Evolutionary conservation across 2,329 filamentous ascomycete species (phyloP), one percentile per base, ranked within the genome.

Genomic region (Penicillium brevicompactum): DNA sequence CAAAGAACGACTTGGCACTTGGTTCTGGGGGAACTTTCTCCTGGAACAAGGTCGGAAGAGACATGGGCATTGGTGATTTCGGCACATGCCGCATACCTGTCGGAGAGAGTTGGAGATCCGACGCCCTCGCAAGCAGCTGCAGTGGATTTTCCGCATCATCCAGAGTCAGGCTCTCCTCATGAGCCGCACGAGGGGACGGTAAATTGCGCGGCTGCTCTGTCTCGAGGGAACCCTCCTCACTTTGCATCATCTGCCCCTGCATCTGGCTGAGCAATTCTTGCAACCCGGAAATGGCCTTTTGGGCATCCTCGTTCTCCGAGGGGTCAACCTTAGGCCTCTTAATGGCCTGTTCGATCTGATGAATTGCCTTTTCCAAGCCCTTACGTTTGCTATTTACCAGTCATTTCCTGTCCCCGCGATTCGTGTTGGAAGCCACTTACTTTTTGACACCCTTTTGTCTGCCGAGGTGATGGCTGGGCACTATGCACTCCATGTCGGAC

Each of bases 361-460:
- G 85, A 18, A 91, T 81, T 3, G 88, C 88, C 73, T 90, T 91
- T 59, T 90, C 88, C 30, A 91, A 75, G 1, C 88, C 88, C 14
- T 86, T 87, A 40, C 88, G 84, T 72, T 91, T 91, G 71, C 88
- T 90, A 59, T 14, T 38, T 10, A 51, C 2, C 31, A 45, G 54
- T 67, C 46, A 67, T 52, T 53, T 49, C 46, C 13, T 2, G 30
- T 24, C 18, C 16, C 11, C 13, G 34, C 13, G n/a, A 7, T 22
- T 30, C 16, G 44, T 9, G 1, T n/a, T 38, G 40, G 62, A 78
- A 73, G 18, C 40, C 8, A 55, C 63, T 59, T 73, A 88, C 88
- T 91, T 91, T 71, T 90, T 91, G 57, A 90, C 87, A 21, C 88
- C 88, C 67, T 90, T 90, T 67, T 89, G 87, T 47, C 88, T 79